Evolutionary conservation across 2,329 filamentous ascomycete genomes (phyloP).

Genomic region (Calonectria pauciramosa): DNA sequence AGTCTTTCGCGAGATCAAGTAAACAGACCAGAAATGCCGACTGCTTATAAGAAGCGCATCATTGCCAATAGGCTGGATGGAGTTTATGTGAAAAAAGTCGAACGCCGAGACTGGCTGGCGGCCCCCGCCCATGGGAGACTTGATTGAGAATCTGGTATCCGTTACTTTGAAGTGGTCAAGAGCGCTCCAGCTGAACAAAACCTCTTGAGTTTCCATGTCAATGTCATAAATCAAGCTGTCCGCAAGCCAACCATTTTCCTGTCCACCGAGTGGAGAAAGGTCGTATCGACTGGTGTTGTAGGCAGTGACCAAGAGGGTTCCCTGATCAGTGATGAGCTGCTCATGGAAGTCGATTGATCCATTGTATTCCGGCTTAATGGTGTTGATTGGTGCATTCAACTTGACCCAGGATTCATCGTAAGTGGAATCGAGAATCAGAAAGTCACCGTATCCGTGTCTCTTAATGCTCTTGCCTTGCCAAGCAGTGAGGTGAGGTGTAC

Average conservation of each 20-base stretch:
- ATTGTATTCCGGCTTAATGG: not conserved
- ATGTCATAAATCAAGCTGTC: slow-evolving; percentile 58
- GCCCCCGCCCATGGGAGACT: slow-evolving; percentile 30
- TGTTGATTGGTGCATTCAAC: slow-evolving; percentile 26
- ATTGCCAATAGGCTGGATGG: slow-evolving; percentile 37
- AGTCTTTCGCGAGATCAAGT: slow-evolving; percentile 35
- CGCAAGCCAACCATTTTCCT: slow-evolving; percentile 27
- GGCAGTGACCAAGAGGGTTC: slow-evolving; percentile 41
- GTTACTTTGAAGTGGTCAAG: slow-evolving; percentile 48
- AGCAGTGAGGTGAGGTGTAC: slow-evolving; percentile 47
- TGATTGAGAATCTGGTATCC: slow-evolving; percentile 31
- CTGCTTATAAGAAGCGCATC: slow-evolving; percentile 41
- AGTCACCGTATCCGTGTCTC: slow-evolving; percentile 49
- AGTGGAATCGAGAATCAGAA: slow-evolving; percentile 47
- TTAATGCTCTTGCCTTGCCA: slow-evolving; percentile 45
- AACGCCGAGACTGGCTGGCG: slow-evolving; percentile 13
- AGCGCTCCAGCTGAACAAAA: slow-evolving; percentile 58
- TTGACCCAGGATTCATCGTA: slow-evolving; percentile 40
- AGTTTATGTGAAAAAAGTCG: slow-evolving; percentile 47
- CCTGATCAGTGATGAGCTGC: slow-evolving; percentile 36
- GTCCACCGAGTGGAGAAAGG: slow-evolving; percentile 35
- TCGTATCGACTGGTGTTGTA: slow-evolving; percentile 42
- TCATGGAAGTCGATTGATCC: slow-evolving; percentile 41
- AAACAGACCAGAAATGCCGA: slow-evolving; percentile 41
- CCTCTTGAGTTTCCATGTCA: slow-evolving; percentile 54